A percentile compares a stretch with the other conserved stretches of the same genome.
phyloP scores from a whole-genome alignment of 2,329 filamentous ascomycete species.

The Phialophora verrucosa region DNA sequence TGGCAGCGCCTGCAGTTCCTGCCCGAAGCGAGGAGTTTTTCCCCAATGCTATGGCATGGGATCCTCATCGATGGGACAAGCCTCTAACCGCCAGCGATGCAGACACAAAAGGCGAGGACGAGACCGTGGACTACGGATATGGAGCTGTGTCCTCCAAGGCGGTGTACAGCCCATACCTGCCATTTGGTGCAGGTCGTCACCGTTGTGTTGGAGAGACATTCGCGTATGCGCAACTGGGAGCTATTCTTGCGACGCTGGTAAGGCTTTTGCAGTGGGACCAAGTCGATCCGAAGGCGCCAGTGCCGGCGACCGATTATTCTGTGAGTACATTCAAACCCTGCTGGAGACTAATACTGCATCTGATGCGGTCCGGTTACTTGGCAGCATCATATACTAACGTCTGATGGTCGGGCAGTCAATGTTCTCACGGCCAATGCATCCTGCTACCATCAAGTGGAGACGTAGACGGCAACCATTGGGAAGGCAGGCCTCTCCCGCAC shows the following conservation, averaged over 20 bases:
- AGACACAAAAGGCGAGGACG: constrained; percentile 53
- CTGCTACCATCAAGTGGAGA: constrained; percentile 26
- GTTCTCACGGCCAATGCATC: constrained; percentile 31
- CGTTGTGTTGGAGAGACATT: constrained; percentile 79
- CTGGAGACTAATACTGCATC: neutral
- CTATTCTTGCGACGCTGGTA: constrained; percentile 68
- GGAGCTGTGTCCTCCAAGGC: constrained; percentile 85
- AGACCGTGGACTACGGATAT: constrained; percentile 89
- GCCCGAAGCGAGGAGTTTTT: constrained; percentile 65
- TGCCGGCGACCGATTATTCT: constrained; percentile 70
- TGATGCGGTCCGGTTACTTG: neutral
- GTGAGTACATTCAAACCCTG: constrained; percentile 44
- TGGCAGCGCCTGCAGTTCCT: constrained; percentile 83
- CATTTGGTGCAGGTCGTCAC: constrained; percentile 75
- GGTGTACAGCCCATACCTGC: constrained; percentile 74
- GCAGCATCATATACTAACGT: neutral
- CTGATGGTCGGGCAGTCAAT: constrained; percentile 14
- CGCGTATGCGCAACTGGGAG: constrained; percentile 71
- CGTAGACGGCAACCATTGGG: neutral
- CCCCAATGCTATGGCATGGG: constrained; percentile 63
- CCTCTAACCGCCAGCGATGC: constrained; percentile 64
- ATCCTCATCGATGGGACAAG: constrained; percentile 67
- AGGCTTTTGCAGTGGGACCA: constrained; percentile 66
- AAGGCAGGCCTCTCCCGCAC: neutral
- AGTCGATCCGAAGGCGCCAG: constrained; percentile 58